Conservation (phyloP, 352 stramenopile species). For the Pythium diclinum region DNA sequence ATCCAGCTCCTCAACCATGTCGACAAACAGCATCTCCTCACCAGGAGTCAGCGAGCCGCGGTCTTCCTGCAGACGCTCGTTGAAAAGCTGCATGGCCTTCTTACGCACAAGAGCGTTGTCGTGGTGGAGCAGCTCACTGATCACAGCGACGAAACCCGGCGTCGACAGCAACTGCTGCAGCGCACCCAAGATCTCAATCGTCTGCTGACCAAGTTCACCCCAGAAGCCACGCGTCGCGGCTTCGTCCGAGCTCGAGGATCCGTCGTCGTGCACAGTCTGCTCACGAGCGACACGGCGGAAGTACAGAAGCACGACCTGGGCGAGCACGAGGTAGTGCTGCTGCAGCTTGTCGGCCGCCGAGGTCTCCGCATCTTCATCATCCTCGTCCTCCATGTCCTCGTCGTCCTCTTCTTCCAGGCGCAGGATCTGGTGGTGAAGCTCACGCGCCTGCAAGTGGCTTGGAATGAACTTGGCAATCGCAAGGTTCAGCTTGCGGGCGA, state of each 20-base stretch:
- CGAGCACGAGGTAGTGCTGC: constrained; percentile 75
- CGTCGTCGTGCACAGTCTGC: constrained; percentile 53
- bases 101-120: constrained; percentile 85
- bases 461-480: constrained; percentile 69
- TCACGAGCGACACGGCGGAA: constrained; percentile 74
- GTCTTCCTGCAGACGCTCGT: constrained; percentile 76
- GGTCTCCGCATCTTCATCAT: constrained; percentile 32
- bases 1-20: constrained; percentile 85
- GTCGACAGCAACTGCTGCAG: constrained; percentile 84
- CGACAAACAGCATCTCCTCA: constrained; percentile 81
- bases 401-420: constrained; percentile 42
- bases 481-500: constrained; percentile 55
- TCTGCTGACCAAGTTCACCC: constrained; percentile 42
- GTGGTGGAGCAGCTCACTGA: constrained; percentile 80
- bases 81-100: constrained; percentile 88
- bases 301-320: constrained; percentile 77
- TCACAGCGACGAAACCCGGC: constrained; percentile 82
- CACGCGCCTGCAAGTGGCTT: constrained; percentile 55
- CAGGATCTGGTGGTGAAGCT: constrained; percentile 76
- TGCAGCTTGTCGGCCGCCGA: constrained; percentile 45
- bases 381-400: constrained; percentile 23
- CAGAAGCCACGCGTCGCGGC: constrained; percentile 43
- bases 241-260: constrained; percentile 17
- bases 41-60: constrained; percentile 52
- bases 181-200: constrained; percentile 73